phyloP scores from a whole-genome alignment of 2,329 filamentous ascomycete genomes.

The Cladosporium velox region DNA sequence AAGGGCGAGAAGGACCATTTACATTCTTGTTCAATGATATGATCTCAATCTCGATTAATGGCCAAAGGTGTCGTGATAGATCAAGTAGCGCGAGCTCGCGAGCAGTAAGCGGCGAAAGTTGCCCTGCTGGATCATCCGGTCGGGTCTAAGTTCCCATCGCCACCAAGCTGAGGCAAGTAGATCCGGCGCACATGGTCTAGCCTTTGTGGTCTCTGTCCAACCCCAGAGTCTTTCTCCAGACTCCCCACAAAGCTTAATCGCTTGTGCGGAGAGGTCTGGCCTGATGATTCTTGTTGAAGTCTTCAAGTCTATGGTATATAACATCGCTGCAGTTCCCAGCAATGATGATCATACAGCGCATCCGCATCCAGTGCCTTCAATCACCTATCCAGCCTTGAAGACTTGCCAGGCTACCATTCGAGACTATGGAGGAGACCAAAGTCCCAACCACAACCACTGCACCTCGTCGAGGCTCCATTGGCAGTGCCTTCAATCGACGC shows the following conservation, averaged over 20 bases:
- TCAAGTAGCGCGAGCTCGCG: not conserved
- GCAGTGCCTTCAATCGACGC: conserved; percentile 8
- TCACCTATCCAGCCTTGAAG: not conserved
- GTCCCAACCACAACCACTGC: not conserved
- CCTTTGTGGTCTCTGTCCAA: not conserved
- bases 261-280: not conserved
- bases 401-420: not conserved
- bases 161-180: not conserved
- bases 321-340: not conserved
- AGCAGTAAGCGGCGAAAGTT: conserved; percentile 3
- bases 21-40: not conserved
- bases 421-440: conserved; percentile 8
- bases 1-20: not conserved
- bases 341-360: not conserved
- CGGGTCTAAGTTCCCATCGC: not conserved
- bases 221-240: conserved; percentile 7
- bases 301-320: conserved; percentile 8
- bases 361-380: not conserved
- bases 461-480: conserved; percentile 1
- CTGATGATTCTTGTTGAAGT: not conserved
- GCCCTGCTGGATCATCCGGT: not conserved
- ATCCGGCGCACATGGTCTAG: conserved; percentile 7
- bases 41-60: not conserved
- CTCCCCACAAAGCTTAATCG: not conserved
- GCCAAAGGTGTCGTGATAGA: not conserved